Evolutionary conservation across 2,329 filamentous ascomycete genomes (phyloP).

Genomic region (Didymella pinodella): DNA sequence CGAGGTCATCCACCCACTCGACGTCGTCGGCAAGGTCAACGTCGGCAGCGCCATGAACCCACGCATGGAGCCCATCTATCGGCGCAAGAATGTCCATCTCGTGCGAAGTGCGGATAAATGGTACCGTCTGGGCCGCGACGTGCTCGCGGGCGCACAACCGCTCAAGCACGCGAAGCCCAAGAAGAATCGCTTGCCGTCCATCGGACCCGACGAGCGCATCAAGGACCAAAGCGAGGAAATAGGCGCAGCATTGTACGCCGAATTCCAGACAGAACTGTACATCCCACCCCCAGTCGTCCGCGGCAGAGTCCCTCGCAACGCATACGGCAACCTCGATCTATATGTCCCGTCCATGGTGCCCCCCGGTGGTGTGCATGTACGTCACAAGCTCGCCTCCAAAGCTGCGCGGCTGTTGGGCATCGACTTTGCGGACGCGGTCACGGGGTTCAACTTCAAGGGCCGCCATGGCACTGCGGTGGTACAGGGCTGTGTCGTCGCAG

Average conservation of each 20-base stretch:
- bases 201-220: constrained; percentile 44
- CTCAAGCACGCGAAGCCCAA: constrained; percentile 69
- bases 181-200: constrained; percentile 35
- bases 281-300: constrained; percentile 76
- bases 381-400: constrained; percentile 66
- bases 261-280: constrained; percentile 73
- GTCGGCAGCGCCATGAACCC: constrained; percentile 66
- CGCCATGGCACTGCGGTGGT: constrained; percentile 85
- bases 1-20: constrained; percentile 79
- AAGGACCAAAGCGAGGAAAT: constrained; percentile 52
- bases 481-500: constrained; percentile 77
- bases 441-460: constrained; percentile 87
- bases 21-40: constrained; percentile 78
- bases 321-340: constrained; percentile 69
- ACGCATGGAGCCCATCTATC: constrained; percentile 79
- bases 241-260: constrained; percentile 64
- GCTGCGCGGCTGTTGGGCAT: constrained; percentile 80
- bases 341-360: constrained; percentile 72
- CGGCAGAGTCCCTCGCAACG: constrained; percentile 72
- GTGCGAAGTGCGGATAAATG: constrained; percentile 85
- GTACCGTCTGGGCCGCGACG: constrained; percentile 85
- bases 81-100: constrained; percentile 78
- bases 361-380: constrained; percentile 65
- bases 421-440: constrained; percentile 89
- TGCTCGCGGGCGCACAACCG: constrained; percentile 79